Evolutionary conservation across 495 filamentous ascomycete species (phyloP), one percentile per base, ranked within the genome.

Genomic region (Trichoderma reesei): DNA sequence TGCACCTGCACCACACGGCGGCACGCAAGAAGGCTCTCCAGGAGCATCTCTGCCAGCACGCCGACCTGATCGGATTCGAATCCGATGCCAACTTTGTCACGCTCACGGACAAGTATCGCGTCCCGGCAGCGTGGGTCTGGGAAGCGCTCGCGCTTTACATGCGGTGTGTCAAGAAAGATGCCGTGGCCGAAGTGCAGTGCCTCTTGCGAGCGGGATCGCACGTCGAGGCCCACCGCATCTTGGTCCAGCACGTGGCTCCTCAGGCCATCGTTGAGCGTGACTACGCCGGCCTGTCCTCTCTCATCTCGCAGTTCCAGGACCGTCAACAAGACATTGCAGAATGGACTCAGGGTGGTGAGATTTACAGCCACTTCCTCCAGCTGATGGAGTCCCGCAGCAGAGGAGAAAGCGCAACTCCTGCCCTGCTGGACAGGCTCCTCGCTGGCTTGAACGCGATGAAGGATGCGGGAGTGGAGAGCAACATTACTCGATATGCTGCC

Each of bases 331-430:
- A 68, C 16, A 75, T 82, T 46, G 66, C 70, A 16, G 74, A 76
- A 37, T 96, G 91, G 91, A 78, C 83, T 31, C 73, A 80, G 44
- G 91, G 91, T 33, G 91, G 91, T n/a, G 81, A 86, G 64, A 80
- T 96, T 36, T 95, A 92, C 68, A 83, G 85, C 46, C 88, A 91
- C 65, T 95, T 86, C 75, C 75, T 93, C 20, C 79, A 82, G n/a
- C 73, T 93, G 26, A 66, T 80, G 59, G 75, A 78, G 54, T 71
- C 75, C 62, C 67, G 72, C 46, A 68, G 71, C 41, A 66, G 71
- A 42, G 65, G 62, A 62, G 67, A 73, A 67, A 64, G 63, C 41
- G 65, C 75, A 65, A 72, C 74, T 31, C 71, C 74, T 69, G 76
- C 72, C 66, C 71, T 84, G 16, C 67, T 89, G 33, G 79, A 76